Evolutionary conservation across 768 basidiomycete species (phyloP).

Genomic region (Cystobasidiopsis lactophilus): DNA sequence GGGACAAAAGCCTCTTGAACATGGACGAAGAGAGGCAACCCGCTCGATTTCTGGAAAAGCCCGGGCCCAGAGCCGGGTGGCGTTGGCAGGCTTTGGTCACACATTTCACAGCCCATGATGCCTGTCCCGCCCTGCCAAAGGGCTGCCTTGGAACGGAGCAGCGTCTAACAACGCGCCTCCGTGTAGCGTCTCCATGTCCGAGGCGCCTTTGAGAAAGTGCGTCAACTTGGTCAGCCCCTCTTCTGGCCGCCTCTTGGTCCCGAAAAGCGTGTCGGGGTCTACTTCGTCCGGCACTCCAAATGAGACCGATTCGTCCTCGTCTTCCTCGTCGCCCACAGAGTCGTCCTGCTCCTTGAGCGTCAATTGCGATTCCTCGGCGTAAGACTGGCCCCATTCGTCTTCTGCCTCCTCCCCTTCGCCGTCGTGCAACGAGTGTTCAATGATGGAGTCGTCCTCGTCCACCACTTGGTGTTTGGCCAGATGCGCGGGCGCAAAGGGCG

Average conservation of each 20-base stretch:
- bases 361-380: constrained; percentile 27
- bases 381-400: constrained; percentile 34
- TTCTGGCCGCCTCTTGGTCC: constrained; percentile 2
- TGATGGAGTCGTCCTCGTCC: constrained; percentile 35
- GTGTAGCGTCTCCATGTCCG: background rate
- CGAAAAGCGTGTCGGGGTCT: constrained; percentile 20
- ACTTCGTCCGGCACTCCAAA: constrained; percentile 4
- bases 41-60: no score
- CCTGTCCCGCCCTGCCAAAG: no score
- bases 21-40: no score
- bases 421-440: constrained; percentile 30
- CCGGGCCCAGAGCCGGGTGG: no score
- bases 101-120: no score
- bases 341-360: background rate
- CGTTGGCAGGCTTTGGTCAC: no score
- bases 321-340: background rate
- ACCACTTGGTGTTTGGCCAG: constrained; percentile 20
- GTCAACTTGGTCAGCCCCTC: background rate
- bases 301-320: background rate
- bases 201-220: background rate
- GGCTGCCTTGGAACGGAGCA: no score
- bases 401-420: constrained; percentile 34
- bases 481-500: constrained; percentile 11
- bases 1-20: no score
- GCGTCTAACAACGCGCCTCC: background rate